Percentiles rank a stretch among this genome's conserved stretches.
phyloP scores from a whole-genome alignment of 371 early-diverging fungal species.

The Mortierella sp. region DNA sequence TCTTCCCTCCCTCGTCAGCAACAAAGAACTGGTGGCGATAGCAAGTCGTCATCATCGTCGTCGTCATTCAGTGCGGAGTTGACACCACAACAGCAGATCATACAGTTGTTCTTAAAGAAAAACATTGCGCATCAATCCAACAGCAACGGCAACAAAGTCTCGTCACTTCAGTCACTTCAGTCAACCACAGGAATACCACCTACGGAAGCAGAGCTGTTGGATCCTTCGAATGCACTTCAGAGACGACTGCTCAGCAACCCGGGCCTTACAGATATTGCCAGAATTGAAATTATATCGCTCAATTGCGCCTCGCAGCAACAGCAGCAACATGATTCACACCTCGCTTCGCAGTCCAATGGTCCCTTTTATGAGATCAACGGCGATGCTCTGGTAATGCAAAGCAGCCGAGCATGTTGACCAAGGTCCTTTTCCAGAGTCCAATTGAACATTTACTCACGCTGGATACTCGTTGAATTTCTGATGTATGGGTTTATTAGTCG shows the following conservation, averaged over 20 bases:
- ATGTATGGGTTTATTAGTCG: constrained; percentile 4
- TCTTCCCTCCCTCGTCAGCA: no score
- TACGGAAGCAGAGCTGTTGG: constrained; percentile 11
- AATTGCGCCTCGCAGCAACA: not conserved
- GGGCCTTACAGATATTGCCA: constrained; percentile 18
- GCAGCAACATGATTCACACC: no score
- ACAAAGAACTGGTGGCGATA: no score
- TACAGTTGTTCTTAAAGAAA: constrained; percentile 18
- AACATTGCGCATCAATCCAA: not conserved
- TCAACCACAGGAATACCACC: not conserved
- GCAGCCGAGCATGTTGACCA: no score
- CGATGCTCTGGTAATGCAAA: not conserved
- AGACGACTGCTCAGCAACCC: constrained; percentile 32
- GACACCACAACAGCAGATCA: not conserved
- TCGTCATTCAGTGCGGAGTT: not conserved
- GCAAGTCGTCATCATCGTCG: not conserved
- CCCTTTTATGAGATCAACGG: not conserved
- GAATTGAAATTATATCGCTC: constrained; percentile 7
- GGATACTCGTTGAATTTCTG: no score
- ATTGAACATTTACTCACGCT: not conserved
- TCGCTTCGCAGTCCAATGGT: not conserved
- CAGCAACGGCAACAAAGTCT: not conserved
- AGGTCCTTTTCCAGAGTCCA: not conserved
- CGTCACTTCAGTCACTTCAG: not conserved
- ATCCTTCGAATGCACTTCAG: constrained; percentile 21